Conservation (phyloP, 2,329 filamentous ascomycete species). For the Phialophora expanda region DNA sequence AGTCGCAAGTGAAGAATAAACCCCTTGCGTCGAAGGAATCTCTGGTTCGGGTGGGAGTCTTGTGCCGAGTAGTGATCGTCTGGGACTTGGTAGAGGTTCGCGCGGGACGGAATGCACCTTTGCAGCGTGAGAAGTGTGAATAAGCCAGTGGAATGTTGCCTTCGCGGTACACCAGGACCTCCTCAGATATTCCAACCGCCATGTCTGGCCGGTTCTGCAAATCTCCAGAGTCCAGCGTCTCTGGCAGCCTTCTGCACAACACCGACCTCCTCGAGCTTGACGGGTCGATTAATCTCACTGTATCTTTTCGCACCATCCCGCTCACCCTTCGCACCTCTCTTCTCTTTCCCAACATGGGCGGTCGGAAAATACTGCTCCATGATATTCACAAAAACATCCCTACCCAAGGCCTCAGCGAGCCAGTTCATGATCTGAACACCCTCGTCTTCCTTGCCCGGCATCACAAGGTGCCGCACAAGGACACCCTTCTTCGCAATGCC, state of each 20-base stretch:
- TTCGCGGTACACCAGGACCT: background rate
- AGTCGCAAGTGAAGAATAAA: too few species aligned
- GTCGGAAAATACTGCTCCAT: slow-evolving; percentile 88
- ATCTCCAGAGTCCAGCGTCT: slow-evolving; percentile 76
- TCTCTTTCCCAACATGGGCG: slow-evolving; percentile 78
- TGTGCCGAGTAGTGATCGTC: too few species aligned
- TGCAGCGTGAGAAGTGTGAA: background rate
- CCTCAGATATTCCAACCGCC: slow-evolving; percentile 58
- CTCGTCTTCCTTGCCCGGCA: slow-evolving; percentile 79
- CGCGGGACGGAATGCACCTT: background rate
- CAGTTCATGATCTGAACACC: slow-evolving; percentile 75
- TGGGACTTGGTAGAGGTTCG: too few species aligned
- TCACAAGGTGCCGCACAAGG: slow-evolving; percentile 78
- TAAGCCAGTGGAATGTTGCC: background rate
- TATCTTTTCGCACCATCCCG: slow-evolving; percentile 66
- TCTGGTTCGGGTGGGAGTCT: too few species aligned
- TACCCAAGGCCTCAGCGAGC: slow-evolving; percentile 73
- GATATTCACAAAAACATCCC: slow-evolving; percentile 79
- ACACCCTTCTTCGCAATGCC: slow-evolving; percentile 80
- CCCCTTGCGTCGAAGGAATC: too few species aligned
- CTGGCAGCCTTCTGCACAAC: slow-evolving; percentile 70
- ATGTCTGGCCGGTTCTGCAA: slow-evolving; percentile 69
- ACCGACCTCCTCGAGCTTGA: slow-evolving; percentile 68
- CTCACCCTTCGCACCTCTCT: slow-evolving; percentile 45
- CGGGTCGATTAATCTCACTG: slow-evolving; percentile 76